These are phyloP conservation scores for Eucalyptus pauciflora DNA, from an alignment of 345 rosid species.

Conservation along the genomic window DNA sequence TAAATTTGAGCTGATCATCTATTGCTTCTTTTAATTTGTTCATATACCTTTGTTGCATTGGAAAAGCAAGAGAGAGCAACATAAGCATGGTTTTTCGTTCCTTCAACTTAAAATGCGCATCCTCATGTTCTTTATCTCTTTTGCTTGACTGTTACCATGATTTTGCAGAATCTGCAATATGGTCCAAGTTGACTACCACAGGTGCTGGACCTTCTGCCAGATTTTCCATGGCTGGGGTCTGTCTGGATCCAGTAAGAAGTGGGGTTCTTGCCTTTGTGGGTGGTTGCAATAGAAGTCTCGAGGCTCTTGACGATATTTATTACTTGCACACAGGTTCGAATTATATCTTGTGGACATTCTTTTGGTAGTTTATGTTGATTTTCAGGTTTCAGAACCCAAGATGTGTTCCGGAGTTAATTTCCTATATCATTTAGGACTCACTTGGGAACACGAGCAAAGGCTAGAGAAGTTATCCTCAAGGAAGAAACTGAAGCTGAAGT, in stretches of 20 bases:
- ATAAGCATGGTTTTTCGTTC: too few species aligned
- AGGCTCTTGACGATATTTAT: conserved; percentile 87
- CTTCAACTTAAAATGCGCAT: neutral
- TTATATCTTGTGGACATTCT: neutral
- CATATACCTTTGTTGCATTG: neutral
- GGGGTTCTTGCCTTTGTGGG: conserved; percentile 75
- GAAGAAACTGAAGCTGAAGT: conserved; percentile 83
- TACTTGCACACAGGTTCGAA: conserved; percentile 70
- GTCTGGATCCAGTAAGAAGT: conserved; percentile 64
- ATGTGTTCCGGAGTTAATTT: neutral
- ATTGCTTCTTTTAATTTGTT: too few species aligned
- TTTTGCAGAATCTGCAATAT: conserved; percentile 62
- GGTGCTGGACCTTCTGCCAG: conserved; percentile 90
- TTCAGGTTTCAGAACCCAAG: neutral
- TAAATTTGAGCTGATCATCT: neutral
- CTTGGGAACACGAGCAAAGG: conserved; percentile 35
- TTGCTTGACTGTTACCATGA: neutral
- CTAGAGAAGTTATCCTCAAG: conserved; percentile 61
- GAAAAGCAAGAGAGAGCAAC: neutral
- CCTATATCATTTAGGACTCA: conserved; percentile 29
- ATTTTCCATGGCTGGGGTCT: conserved; percentile 84
- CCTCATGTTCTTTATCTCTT: neutral
- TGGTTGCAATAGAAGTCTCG: conserved; percentile 89
- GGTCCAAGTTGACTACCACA: conserved; percentile 59
- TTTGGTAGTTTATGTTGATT: neutral